Evolutionary conservation across 805 yeast genomes (phyloP).

Genomic region (Pichia occidentalis): DNA sequence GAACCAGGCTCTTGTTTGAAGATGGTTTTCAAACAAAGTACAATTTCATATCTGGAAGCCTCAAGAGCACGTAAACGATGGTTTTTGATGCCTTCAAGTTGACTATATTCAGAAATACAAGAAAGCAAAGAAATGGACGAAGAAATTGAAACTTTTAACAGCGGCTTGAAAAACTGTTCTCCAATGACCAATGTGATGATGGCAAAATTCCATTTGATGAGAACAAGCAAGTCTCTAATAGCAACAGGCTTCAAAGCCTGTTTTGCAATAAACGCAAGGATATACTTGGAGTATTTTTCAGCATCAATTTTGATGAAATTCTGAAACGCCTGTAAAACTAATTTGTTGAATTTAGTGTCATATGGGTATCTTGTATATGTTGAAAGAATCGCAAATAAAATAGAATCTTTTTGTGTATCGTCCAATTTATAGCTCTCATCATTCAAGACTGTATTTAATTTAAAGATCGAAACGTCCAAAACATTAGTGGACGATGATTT

Average conservation of each 20-base stretch:
- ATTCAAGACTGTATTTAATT: conserved; percentile 27
- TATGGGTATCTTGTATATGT: conserved; percentile 43
- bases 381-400: conserved; percentile 35
- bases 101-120: conserved; percentile 15
- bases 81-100: conserved; percentile 26
- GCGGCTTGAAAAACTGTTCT: conserved; percentile 18
- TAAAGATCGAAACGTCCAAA: conserved; percentile 32
- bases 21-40: conserved; percentile 17
- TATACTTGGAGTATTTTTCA: conserved; percentile 26
- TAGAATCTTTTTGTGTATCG: conserved; percentile 23
- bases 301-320: conserved; percentile 28
- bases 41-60: conserved; percentile 28
- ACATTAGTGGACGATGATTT: conserved; percentile 31
- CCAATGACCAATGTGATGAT: conserved; percentile 27
- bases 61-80: conserved; percentile 37
- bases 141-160: conserved; percentile 20
- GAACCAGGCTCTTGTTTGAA: conserved; percentile 18
- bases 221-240: conserved; percentile 46
- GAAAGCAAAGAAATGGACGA: conserved; percentile 36
- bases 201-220: conserved; percentile 51
- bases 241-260: conserved; percentile 37
- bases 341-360: conserved; percentile 42
- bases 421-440: conserved; percentile 14
- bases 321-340: conserved; percentile 36
- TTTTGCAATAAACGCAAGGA: conserved; percentile 34